Evolutionary conservation across 768 basidiomycete species (phyloP).

Genomic region (Guyanaporus albipodus): DNA sequence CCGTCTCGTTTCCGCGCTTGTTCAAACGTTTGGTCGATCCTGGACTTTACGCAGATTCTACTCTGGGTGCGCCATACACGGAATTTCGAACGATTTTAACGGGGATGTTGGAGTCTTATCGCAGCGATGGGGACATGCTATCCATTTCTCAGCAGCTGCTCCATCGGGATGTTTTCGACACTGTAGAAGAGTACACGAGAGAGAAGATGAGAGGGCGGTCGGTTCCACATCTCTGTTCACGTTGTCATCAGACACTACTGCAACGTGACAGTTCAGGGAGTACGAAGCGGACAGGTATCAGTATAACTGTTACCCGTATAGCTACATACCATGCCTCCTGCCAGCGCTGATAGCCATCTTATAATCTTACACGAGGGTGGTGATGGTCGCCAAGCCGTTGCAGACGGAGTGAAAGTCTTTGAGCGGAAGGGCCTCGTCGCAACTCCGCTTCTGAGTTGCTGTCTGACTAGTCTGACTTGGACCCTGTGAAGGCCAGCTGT

Average conservation of each 20-base stretch:
- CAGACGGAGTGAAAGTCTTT: too few relatives aligned
- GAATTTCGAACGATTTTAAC: conserved; percentile 89
- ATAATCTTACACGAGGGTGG: too few relatives aligned
- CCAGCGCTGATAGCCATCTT: conserved; percentile 23
- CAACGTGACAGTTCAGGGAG: conserved; percentile 15
- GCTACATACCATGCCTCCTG: conserved; percentile 56
- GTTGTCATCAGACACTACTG: conserved; percentile 50
- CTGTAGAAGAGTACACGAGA: conserved; percentile 54
- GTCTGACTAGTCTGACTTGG: too few relatives aligned
- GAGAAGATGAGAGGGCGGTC: conserved; percentile 65
- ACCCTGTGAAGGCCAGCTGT: too few relatives aligned
- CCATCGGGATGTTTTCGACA: conserved; percentile 76
- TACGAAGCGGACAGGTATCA: conserved; percentile 15
- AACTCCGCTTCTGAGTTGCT: too few relatives aligned
- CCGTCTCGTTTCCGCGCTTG: conserved; percentile 85
- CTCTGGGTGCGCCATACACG: conserved; percentile 68
- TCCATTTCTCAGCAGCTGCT: conserved; percentile 78
- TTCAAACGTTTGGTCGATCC: conserved; percentile 90
- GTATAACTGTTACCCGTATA: conserved; percentile 52
- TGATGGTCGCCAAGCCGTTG: too few relatives aligned
- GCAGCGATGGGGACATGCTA: conserved; percentile 87
- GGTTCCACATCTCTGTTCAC: conserved; percentile 43
- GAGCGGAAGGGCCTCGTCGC: too few relatives aligned
- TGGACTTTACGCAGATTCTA: conserved; percentile 44
- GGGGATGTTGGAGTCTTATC: conserved; percentile 95